Percentiles rank a stretch among this genome's conserved stretches.
phyloP scores from a whole-genome alignment of 768 basidiomycete species.

The Mrakia gelida region DNA sequence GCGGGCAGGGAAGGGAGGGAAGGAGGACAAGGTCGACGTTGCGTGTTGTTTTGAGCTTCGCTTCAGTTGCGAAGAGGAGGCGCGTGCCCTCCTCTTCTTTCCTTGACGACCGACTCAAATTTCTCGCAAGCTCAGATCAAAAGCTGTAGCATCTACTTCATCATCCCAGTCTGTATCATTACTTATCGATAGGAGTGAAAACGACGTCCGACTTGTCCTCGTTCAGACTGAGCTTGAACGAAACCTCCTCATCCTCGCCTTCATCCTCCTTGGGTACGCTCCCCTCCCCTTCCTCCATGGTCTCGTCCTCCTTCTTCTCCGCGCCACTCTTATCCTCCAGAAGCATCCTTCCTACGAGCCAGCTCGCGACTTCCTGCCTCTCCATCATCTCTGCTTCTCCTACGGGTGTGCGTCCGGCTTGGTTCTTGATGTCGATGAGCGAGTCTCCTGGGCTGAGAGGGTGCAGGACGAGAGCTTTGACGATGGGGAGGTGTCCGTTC shows the following conservation, averaged over 20 bases:
- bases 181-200: not conserved
- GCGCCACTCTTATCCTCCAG: slow-evolving; percentile 42
- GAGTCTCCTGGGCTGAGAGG: slow-evolving; percentile 57
- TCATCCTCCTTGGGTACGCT: slow-evolving; percentile 32
- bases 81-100: too few relatives aligned
- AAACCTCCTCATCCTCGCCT: slow-evolving; percentile 28
- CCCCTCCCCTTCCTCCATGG: slow-evolving; percentile 42
- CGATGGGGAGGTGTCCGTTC: slow-evolving; percentile 63
- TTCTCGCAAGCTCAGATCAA: too few relatives aligned
- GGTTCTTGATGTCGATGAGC: slow-evolving; percentile 72
- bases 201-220: not conserved
- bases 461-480: slow-evolving; percentile 37
- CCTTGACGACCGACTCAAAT: too few relatives aligned
- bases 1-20: too few relatives aligned
- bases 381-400: slow-evolving; percentile 73
- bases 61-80: too few relatives aligned
- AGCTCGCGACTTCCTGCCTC: slow-evolving; percentile 78
- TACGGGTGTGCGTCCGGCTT: slow-evolving; percentile 67
- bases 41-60: too few relatives aligned
- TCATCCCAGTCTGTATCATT: not conserved
- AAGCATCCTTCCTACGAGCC: slow-evolving; percentile 76
- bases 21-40: too few relatives aligned
- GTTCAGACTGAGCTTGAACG: slow-evolving; percentile 30
- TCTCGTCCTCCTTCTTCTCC: slow-evolving; percentile 43
- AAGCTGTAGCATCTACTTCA: too few relatives aligned